Base-by-base conservation (phyloP, 345 rosid genomes). In the Camelina neglecta region DNA sequence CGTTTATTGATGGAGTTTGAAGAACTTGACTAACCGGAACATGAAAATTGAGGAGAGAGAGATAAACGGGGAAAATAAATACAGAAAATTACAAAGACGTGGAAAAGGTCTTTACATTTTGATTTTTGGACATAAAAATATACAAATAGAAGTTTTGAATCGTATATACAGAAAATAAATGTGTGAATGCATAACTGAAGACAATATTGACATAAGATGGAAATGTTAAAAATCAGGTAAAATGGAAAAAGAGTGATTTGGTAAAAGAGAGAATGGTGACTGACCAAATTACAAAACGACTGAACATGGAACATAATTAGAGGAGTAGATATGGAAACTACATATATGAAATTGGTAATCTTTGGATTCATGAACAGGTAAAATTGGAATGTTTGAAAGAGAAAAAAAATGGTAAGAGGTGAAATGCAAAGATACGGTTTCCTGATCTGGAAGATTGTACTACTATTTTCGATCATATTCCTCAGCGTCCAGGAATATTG, bases 1-100 rank as follows among this genome's bases (percentile, higher is more conserved):
- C 80, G 75, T 62, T 47, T 44, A 26, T 2, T 24, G 9, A 50
- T 31, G 41, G 48, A 69, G 63, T 29, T 76, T 61, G 75, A 47
- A 26, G 35, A 35, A 21, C 5, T 33, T 42, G 55, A 41, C 13
- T 45, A 69, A 76, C 12, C 20, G 16, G n/a, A 41, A 45, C 57
- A 76, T 62, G 55, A 13, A 26, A 38, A 15, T 65, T 26, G 75
- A 21, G 13, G 15, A 29, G 48, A 41, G 33, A 39, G 33, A 67
- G 10, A 44, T 1, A 16, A 60, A 38, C 7, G 10, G 8, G 11
- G 21, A 24, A 23, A 21, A 3, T 6, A 54, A 12, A 50, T 18
- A 57, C 3, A 1, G 2, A 6, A 29, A 12, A 42, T 26, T 9
- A n/a, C 9, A 48, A 45, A 49, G 65, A 45, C 41, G 48, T 31